These are phyloP conservation scores for Sodiomyces alkalinus DNA, from an alignment of 2,329 filamentous ascomycete species.

Conservation along the genomic window DNA sequence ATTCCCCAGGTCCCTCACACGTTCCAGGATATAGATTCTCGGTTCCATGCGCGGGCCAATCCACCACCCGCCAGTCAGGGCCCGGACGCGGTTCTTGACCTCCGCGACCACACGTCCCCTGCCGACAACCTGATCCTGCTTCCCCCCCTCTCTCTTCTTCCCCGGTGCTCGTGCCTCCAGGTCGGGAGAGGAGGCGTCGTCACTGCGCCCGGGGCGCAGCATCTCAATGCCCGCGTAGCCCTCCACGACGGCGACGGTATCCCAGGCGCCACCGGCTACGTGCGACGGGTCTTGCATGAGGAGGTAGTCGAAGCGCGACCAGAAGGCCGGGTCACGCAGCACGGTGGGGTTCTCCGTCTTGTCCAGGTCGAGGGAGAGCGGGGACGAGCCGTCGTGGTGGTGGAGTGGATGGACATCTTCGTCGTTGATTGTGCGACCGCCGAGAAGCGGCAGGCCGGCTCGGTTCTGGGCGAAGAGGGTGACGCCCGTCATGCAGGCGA, in stretches of 20 bases:
- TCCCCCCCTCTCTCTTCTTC: no score
- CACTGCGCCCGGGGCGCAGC: conserved; percentile 27
- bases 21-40: conserved; percentile 34
- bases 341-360: conserved; percentile 41
- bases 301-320: conserved; percentile 48
- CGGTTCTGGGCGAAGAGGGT: conserved; percentile 46
- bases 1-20: no score
- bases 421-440: no score
- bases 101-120: conserved; percentile 23
- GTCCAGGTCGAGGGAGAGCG: conserved; percentile 23
- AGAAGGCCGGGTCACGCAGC: conserved; percentile 37
- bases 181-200: no score
- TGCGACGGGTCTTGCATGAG: conserved; percentile 36
- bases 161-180: conserved; percentile 6
- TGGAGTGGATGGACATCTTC: no score
- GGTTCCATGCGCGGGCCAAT: conserved; percentile 45
- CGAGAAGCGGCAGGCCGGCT: conserved; percentile 17
- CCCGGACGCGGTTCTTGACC: conserved; percentile 25
- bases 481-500: conserved; percentile 53
- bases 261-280: conserved; percentile 35
- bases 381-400: conserved; percentile 6
- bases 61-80: conserved; percentile 46
- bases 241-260: conserved; percentile 37
- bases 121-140: conserved; percentile 30
- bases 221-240: conserved; percentile 46